These are phyloP conservation scores for Moniliophthora roreri DNA, from an alignment of 1,284 basidiomycete genomes.

Conservation along the genomic window DNA sequence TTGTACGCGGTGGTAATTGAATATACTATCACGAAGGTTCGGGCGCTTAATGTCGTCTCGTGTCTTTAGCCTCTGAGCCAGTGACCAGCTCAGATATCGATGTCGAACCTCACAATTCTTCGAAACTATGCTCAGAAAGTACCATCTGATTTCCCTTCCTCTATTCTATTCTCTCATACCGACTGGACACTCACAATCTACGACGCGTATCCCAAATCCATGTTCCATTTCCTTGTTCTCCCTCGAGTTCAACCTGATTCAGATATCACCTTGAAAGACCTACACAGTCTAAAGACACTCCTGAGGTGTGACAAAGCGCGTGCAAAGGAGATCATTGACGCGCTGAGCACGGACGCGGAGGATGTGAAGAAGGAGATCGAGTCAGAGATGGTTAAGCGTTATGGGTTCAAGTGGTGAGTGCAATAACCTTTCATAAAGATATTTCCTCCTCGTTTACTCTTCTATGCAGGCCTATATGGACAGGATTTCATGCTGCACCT, in stretches of 20 bases:
- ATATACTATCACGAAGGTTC: no score
- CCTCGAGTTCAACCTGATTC: constrained; percentile 49
- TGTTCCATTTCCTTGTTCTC: constrained; percentile 81
- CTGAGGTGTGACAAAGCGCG: constrained; percentile 51
- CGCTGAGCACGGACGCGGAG: constrained; percentile 57
- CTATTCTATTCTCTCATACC: constrained; percentile 63
- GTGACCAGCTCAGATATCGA: no score
- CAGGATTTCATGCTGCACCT: constrained; percentile 86
- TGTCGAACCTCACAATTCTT: constrained; percentile 55
- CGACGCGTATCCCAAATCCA: constrained; percentile 85
- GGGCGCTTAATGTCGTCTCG: no score
- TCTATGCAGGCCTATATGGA: constrained; percentile 43
- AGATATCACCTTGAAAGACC: constrained; percentile 34
- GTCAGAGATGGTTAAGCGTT: constrained; percentile 78
- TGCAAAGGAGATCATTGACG: constrained; percentile 55
- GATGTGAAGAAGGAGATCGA: constrained; percentile 61
- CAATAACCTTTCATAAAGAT: background rate
- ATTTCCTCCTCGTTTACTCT: background rate
- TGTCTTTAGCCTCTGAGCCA: no score
- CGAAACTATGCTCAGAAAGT: constrained; percentile 60
- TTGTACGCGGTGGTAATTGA: background rate
- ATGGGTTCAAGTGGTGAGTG: constrained; percentile 76
- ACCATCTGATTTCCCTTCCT: constrained; percentile 55
- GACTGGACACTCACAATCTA: constrained; percentile 71
- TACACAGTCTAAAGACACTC: constrained; percentile 63